Percentiles rank a stretch among this genome's conserved stretches.
Evolutionary conservation across 305 asterid genomes (phyloP).

Genomic region (Galium porrigens): DNA sequence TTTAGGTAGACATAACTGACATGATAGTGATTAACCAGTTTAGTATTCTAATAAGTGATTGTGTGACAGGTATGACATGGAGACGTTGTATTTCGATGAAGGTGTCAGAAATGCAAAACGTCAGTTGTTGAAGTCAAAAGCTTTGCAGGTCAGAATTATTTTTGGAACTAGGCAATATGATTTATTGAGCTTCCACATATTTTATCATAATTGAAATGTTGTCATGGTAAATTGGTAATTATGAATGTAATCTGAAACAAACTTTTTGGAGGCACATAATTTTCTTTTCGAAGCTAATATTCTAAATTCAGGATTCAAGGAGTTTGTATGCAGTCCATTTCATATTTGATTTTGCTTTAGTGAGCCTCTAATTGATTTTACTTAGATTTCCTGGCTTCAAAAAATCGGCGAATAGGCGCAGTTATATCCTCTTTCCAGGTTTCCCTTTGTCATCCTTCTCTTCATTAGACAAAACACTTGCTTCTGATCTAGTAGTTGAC

Average conservation of each 20-base stretch:
- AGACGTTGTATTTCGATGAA: constrained; percentile 37
- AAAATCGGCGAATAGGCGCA: neutral
- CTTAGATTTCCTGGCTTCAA: neutral
- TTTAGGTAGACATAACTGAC: neutral
- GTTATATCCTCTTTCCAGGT: neutral
- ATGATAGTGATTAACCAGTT: neutral
- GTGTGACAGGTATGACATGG: constrained; percentile 42
- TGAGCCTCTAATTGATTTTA: neutral
- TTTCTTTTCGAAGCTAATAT: neutral
- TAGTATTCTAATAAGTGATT: neutral
- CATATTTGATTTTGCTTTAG: neutral
- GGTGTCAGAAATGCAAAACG: constrained; percentile 43
- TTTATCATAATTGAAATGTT: neutral
- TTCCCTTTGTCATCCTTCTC: neutral
- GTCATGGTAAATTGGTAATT: neutral
- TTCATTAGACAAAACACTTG: neutral
- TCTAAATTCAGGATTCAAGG: neutral
- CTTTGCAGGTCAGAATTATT: constrained; percentile 29
- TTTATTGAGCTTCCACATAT: neutral
- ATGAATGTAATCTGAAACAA: neutral
- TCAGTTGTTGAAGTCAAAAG: constrained; percentile 30
- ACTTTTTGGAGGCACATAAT: neutral
- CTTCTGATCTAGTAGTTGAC: neutral
- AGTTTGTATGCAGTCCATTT: neutral
- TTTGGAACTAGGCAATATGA: neutral